Conservation (phyloP, 129 eudicot genomes). For the Lactuca sativa region DNA sequence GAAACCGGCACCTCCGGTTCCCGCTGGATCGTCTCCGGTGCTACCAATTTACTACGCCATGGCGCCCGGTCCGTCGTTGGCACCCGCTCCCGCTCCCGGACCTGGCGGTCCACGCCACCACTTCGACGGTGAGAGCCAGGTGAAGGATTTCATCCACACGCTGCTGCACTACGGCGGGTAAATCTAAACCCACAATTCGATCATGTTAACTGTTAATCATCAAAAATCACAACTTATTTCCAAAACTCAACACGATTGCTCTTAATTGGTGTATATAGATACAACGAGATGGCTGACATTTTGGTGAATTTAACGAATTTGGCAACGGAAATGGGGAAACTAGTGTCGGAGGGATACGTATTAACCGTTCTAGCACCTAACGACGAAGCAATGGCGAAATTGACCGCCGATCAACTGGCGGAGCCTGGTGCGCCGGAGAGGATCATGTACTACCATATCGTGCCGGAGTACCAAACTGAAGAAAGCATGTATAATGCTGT, state of each 20-base stretch:
- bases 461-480: conserved; percentile 94
- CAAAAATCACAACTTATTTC: conserved; percentile 10
- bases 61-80: conserved; percentile 90
- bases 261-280: conserved; percentile 41
- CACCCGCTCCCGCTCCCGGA: conserved; percentile 97
- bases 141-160: conserved; percentile 82
- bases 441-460: conserved; percentile 79
- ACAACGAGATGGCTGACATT: conserved; percentile 90
- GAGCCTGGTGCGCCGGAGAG: conserved; percentile 94
- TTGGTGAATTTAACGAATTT: conserved; percentile 74
- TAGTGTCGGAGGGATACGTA: conserved; percentile 90
- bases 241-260: neutral
- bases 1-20: conserved; percentile 44
- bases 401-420: conserved; percentile 80
- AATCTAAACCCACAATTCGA: neutral
- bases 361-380: conserved; percentile 85
- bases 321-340: conserved; percentile 84
- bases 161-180: conserved; percentile 74
- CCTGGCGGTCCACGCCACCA: conserved; percentile 87
- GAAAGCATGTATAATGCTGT: conserved; percentile 93
- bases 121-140: conserved; percentile 89
- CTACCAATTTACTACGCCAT: conserved; percentile 73
- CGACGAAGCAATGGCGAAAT: conserved; percentile 92
- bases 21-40: conserved; percentile 67
- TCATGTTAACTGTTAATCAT: conserved; percentile 6